Evolutionary conservation across 2,329 filamentous ascomycete species (phyloP).

Genomic region (Cryphonectria naterciae): DNA sequence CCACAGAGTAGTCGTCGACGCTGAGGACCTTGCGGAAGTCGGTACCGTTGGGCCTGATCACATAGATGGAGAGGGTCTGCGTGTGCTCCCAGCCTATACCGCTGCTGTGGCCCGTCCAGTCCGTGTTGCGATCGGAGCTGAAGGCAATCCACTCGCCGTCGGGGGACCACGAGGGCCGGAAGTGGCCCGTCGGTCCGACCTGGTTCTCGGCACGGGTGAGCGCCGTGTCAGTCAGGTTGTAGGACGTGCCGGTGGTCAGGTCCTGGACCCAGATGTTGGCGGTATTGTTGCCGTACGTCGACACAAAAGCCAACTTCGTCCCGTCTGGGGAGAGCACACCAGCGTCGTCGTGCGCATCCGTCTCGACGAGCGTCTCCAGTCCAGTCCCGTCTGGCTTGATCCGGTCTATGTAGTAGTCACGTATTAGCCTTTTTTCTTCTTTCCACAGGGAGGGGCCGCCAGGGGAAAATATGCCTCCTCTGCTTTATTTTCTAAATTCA

Average conservation of each 20-base stretch:
- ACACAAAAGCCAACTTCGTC: slow-evolving; percentile 44
- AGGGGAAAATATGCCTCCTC: not conserved
- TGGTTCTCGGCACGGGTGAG: slow-evolving; percentile 25
- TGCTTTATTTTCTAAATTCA: not conserved
- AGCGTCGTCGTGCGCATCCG: slow-evolving; percentile 43
- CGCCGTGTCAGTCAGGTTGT: slow-evolving; percentile 43
- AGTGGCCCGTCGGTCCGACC: slow-evolving; percentile 41
- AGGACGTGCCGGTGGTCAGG: slow-evolving; percentile 37
- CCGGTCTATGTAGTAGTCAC: slow-evolving; percentile 38
- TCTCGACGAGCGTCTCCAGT: slow-evolving; percentile 40
- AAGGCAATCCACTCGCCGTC: slow-evolving; percentile 47
- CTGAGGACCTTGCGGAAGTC: slow-evolving; percentile 32
- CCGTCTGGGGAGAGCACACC: slow-evolving; percentile 44
- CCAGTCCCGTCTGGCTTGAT: slow-evolving; percentile 41
- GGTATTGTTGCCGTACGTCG: slow-evolving; percentile 41
- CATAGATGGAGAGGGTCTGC: slow-evolving; percentile 45
- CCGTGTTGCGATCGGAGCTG: slow-evolving; percentile 46
- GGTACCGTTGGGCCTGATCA: slow-evolving; percentile 42
- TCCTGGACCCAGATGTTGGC: slow-evolving; percentile 47
- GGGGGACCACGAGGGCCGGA: slow-evolving; percentile 46
- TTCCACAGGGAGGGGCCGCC: too few species aligned
- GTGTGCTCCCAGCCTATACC: slow-evolving; percentile 47
- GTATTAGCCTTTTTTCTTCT: not conserved
- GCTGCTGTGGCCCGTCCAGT: slow-evolving; percentile 47
- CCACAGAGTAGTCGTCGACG: slow-evolving; percentile 4